A percentile compares a stretch with the other conserved stretches of the same genome.
Conservation (phyloP, 768 basidiomycete genomes). For the Boletus subcaerulescens region DNA sequence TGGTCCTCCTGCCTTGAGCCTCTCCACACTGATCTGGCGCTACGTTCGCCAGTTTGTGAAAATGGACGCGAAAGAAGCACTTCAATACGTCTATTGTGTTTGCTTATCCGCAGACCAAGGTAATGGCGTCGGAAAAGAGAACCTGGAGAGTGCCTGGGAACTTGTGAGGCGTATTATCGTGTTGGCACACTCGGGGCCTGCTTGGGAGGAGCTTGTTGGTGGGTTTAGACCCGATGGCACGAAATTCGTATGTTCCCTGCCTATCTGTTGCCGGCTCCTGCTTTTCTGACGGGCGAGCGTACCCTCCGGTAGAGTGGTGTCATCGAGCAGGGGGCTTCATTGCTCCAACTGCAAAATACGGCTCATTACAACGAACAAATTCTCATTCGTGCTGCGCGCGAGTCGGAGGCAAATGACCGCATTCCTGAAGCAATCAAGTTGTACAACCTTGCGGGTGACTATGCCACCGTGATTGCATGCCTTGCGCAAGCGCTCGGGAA, state of each 20-base stretch:
- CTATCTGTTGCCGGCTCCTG: neutral
- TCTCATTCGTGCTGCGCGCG: slow-evolving; percentile 75
- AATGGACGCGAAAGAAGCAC: slow-evolving; percentile 88
- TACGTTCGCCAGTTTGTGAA: slow-evolving; percentile 91
- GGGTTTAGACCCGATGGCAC: slow-evolving; percentile 87
- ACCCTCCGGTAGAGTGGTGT: slow-evolving; percentile 61
- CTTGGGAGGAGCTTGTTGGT: slow-evolving; percentile 94
- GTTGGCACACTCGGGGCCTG: slow-evolving; percentile 70
- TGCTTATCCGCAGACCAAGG: slow-evolving; percentile 73
- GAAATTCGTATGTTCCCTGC: slow-evolving; percentile 62
- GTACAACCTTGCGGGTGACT: slow-evolving; percentile 92
- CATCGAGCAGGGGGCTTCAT: slow-evolving; percentile 76
- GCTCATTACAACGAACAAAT: slow-evolving; percentile 78
- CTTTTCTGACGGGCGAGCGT: neutral
- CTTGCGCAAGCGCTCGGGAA: slow-evolving; percentile 87
- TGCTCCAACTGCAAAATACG: slow-evolving; percentile 68
- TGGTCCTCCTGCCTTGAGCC: slow-evolving; percentile 69
- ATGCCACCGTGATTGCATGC: slow-evolving; percentile 80
- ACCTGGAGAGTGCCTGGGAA: slow-evolving; percentile 79
- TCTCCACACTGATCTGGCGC: slow-evolving; percentile 86
- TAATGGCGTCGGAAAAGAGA: slow-evolving; percentile 73
- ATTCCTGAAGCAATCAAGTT: slow-evolving; percentile 90
- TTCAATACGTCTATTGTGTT: slow-evolving; percentile 92
- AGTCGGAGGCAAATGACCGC: slow-evolving; percentile 81
- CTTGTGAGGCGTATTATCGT: slow-evolving; percentile 77